phyloP scores from a whole-genome alignment of 352 stramenopile species.

The Phytophthora fragariaefolia region DNA sequence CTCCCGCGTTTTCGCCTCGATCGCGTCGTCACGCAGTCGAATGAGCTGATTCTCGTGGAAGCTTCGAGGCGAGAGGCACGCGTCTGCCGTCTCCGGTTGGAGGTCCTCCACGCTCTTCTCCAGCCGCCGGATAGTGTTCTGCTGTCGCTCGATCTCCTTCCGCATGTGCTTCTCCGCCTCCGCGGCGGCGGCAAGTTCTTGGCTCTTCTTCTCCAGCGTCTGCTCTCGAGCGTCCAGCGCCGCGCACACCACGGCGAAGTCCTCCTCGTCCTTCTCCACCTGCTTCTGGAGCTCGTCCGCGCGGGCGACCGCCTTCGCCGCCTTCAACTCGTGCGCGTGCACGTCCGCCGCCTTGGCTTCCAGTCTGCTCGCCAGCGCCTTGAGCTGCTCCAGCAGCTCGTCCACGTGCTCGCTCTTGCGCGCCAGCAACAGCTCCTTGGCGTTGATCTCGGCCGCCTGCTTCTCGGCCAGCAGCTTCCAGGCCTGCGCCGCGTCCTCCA shows the following conservation, averaged over 20 bases:
- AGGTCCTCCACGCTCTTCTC: conserved; percentile 57
- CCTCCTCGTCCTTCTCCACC: conserved; percentile 68
- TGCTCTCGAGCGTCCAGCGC: conserved; percentile 61
- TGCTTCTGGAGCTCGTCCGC: conserved; percentile 53
- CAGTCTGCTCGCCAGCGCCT: conserved; percentile 17
- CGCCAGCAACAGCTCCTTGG: conserved; percentile 66
- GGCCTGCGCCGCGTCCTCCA: conserved; percentile 36
- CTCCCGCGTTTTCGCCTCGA: conserved; percentile 72
- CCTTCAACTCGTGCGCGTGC: conserved; percentile 21
- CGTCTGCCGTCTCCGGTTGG: conserved; percentile 54
- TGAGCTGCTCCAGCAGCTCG: conserved; percentile 59
- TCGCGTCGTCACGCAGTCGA: conserved; percentile 72
- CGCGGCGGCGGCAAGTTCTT: conserved; percentile 33
- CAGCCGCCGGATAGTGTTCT: conserved; percentile 45
- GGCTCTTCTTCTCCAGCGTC: conserved; percentile 42
- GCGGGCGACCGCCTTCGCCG: conserved; percentile 33
- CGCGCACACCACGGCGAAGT: conserved; percentile 68
- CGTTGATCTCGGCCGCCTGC: conserved; percentile 68
- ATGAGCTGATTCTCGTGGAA: conserved; percentile 82
- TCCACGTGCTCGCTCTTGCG: conserved; percentile 71
- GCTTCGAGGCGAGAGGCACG: conserved; percentile 73
- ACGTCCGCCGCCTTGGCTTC: conserved; percentile 25
- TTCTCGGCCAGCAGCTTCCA: conserved; percentile 68
- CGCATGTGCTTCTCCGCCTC: conserved; percentile 48
- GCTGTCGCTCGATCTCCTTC: conserved; percentile 53